These are phyloP conservation scores for Theobroma cacao DNA, from an alignment of 345 rosid genomes.

Conservation along the genomic window DNA sequence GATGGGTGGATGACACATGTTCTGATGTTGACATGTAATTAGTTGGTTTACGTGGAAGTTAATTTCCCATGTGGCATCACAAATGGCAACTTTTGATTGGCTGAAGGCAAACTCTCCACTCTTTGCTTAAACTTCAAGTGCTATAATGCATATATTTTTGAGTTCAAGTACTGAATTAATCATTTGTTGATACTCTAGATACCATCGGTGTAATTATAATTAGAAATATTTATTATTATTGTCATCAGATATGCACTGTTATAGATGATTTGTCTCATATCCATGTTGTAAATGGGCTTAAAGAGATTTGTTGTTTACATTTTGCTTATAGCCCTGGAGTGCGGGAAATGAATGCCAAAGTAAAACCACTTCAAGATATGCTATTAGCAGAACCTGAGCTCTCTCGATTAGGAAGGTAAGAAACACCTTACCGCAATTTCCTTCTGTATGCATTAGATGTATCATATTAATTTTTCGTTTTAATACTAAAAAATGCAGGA, in stretches of 20 bases:
- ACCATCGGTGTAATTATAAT: not conserved
- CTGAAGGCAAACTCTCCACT: not conserved
- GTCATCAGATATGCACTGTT: not conserved
- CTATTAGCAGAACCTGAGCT: constrained; percentile 85
- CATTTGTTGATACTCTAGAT: not conserved
- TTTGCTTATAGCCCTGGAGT: constrained; percentile 30
- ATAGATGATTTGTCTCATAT: not conserved
- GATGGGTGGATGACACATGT: not conserved
- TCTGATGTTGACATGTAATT: not conserved
- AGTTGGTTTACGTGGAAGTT: not conserved
- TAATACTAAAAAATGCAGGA: constrained; percentile 37
- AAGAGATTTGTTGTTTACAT: not conserved
- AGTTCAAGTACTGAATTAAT: not conserved
- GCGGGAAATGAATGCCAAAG: constrained; percentile 42
- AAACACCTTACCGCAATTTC: not conserved
- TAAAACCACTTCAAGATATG: constrained; percentile 62
- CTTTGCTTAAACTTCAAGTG: too few species aligned
- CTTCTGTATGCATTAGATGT: not conserved
- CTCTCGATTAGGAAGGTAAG: constrained; percentile 79
- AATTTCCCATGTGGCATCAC: not conserved
- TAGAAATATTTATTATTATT: not conserved
- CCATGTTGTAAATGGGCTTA: not conserved
- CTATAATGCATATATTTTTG: too few species aligned
- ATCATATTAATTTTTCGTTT: not conserved
- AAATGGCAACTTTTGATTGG: not conserved